phyloP scores from a whole-genome alignment of 768 basidiomycete genomes.

The Pisolithus orientalis region DNA sequence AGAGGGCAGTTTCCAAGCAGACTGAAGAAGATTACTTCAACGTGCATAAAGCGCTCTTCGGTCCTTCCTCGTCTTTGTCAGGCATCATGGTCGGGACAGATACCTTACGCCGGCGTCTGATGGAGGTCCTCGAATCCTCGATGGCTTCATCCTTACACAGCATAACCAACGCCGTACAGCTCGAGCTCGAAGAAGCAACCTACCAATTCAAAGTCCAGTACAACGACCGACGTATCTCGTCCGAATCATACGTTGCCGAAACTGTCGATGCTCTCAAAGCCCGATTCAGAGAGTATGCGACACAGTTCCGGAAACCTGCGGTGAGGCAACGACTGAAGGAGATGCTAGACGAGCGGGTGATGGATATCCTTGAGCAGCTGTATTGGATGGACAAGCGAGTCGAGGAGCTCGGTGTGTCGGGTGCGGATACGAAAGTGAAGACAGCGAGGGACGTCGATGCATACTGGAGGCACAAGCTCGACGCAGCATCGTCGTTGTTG shows the following conservation, averaged over 20 bases:
- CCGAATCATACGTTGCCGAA: constrained; percentile 97
- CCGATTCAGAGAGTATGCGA: constrained; percentile 79
- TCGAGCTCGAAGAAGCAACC: constrained; percentile 93
- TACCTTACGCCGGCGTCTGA: constrained; percentile 81
- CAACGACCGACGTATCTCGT: constrained; percentile 90
- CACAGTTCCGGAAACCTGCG: constrained; percentile 82
- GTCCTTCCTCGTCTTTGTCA: constrained; percentile 47
- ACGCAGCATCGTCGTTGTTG: constrained; percentile 85
- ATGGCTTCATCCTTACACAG: constrained; percentile 96
- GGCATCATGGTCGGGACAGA: constrained; percentile 76
- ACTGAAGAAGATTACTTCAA: constrained; percentile 67
- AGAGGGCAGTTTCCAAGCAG: constrained; percentile 43
- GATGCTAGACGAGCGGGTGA: constrained; percentile 93
- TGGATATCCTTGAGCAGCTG: constrained; percentile 94
- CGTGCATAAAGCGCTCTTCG: constrained; percentile 55
- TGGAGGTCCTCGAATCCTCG: constrained; percentile 96
- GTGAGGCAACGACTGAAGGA: constrained; percentile 84
- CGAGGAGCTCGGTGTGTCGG: constrained; percentile 66
- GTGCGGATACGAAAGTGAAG: constrained; percentile 60
- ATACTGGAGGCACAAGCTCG: constrained; percentile 95
- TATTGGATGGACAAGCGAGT: constrained; percentile 94
- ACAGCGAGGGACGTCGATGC: constrained; percentile 68
- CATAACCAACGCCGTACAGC: constrained; percentile 94
- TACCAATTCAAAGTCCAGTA: constrained; percentile 99
- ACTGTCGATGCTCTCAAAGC: constrained; percentile 90